These are phyloP conservation scores for Kluyveromyces siamensis DNA, from an alignment of 805 yeast genomes.

Conservation along the genomic window DNA sequence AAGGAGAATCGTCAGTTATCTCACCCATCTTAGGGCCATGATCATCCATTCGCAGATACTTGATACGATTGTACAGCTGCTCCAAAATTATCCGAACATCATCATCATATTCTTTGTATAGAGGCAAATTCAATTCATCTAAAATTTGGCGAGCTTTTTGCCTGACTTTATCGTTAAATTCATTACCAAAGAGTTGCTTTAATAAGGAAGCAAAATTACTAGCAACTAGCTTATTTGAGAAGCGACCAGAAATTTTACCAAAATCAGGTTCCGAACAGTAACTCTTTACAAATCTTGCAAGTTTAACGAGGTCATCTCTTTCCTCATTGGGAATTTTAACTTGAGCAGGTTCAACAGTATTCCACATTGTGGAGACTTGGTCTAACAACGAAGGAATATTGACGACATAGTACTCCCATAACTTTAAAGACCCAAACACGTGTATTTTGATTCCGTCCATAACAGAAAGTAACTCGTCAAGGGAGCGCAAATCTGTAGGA, in stretches of 20 bases:
- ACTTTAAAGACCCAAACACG: conserved; percentile 54
- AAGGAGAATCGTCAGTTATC: conserved; percentile 46
- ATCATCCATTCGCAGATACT: conserved; percentile 64
- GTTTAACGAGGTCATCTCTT: conserved; percentile 29
- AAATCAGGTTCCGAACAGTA: conserved; percentile 34
- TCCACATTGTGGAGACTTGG: conserved; percentile 33
- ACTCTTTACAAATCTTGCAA: conserved; percentile 42
- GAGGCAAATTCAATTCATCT: conserved; percentile 68
- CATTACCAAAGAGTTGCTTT: conserved; percentile 28
- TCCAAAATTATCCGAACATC: conserved; percentile 57
- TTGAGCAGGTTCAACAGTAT: conserved; percentile 10
- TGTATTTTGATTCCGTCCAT: conserved; percentile 61
- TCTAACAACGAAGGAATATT: conserved; percentile 39
- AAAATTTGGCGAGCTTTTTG: conserved; percentile 43
- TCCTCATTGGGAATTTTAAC: conserved; percentile 40
- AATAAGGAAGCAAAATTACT: conserved; percentile 45
- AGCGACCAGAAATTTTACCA: conserved; percentile 38
- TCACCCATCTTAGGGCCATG: conserved; percentile 78
- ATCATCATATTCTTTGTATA: conserved; percentile 66
- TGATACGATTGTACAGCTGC: conserved; percentile 69
- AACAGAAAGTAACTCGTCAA: conserved; percentile 48
- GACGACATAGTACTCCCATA: conserved; percentile 87
- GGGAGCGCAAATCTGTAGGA: conserved; percentile 45
- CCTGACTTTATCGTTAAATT: conserved; percentile 27
- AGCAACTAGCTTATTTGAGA: conserved; percentile 45